phyloP scores from a whole-genome alignment of 768 basidiomycete species.

The Strobilomyces echinocephalus region DNA sequence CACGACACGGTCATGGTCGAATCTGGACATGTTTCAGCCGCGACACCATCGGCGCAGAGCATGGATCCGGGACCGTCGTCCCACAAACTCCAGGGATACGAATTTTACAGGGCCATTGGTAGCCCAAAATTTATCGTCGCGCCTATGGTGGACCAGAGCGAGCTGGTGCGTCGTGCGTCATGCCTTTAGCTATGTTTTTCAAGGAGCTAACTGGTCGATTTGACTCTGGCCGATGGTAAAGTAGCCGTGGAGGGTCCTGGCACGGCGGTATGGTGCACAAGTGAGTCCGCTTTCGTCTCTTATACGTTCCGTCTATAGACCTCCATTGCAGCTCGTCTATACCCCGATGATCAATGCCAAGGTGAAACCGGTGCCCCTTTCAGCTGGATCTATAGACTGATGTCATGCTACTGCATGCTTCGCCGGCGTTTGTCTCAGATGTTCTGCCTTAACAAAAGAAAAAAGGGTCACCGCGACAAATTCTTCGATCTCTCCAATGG shows the following conservation, averaged over 20 bases:
- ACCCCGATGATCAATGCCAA: constrained; percentile 99
- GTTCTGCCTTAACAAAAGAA: constrained; percentile 40
- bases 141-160: constrained; percentile 98
- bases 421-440: constrained; percentile 39
- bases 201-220: background rate
- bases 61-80: background rate
- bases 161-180: constrained; percentile 59
- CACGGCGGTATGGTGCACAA: constrained; percentile 77
- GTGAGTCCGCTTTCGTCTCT: constrained; percentile 31
- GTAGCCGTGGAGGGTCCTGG: constrained; percentile 87
- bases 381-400: background rate
- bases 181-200: background rate
- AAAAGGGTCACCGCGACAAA: constrained; percentile 49
- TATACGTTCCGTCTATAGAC: background rate
- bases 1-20: constrained; percentile 6
- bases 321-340: constrained; percentile 62
- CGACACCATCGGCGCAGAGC: background rate
- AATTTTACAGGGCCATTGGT: constrained; percentile 73
- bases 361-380: constrained; percentile 32
- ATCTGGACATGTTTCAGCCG: background rate
- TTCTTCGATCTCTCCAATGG: constrained; percentile 64
- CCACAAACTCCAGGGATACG: constrained; percentile 65
- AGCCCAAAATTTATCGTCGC: constrained; percentile 89
- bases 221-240: constrained; percentile 1
- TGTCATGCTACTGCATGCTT: background rate